phyloP scores from a whole-genome alignment of 2,329 filamentous ascomycete genomes.

The Alternaria gansuensis region DNA sequence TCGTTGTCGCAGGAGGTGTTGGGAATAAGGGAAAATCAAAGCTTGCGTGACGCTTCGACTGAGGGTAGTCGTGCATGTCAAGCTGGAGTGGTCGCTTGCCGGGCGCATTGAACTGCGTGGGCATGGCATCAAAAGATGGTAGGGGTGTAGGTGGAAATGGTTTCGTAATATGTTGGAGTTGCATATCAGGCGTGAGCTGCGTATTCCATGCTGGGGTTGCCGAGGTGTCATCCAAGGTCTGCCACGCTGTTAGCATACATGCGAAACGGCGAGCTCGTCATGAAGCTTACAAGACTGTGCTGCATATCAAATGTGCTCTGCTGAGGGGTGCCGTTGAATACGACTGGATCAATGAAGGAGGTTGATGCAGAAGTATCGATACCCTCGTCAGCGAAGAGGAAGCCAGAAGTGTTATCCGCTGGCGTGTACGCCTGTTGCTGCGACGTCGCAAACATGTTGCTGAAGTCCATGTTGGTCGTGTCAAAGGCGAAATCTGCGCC shows the following conservation, averaged over 20 bases:
- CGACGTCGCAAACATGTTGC: slow-evolving; percentile 37
- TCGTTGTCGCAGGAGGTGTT: slow-evolving; percentile 29
- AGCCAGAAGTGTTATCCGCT: slow-evolving; percentile 44
- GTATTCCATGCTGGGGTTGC: slow-evolving; percentile 38
- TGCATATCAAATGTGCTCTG: slow-evolving; percentile 37
- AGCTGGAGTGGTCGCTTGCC: slow-evolving; percentile 47
- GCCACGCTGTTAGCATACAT: slow-evolving; percentile 18
- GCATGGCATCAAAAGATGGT: slow-evolving; percentile 41
- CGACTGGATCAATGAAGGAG: slow-evolving; percentile 31
- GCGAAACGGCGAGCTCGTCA: background rate
- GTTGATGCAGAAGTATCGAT: slow-evolving; percentile 43
- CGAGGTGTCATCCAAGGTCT: slow-evolving; percentile 49
- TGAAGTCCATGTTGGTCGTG: slow-evolving; percentile 42
- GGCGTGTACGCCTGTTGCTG: slow-evolving; percentile 35
- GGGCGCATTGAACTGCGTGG: slow-evolving; percentile 33
- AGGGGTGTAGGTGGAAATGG: slow-evolving; percentile 39
- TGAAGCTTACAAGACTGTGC: slow-evolving; percentile 42
- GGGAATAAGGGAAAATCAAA: slow-evolving; percentile 37
- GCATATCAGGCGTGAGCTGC: slow-evolving; percentile 34
- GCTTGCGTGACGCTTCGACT: slow-evolving; percentile 46
- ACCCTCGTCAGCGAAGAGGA: slow-evolving; percentile 48
- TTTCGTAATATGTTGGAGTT: slow-evolving; percentile 29
- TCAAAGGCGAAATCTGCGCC: slow-evolving; percentile 47
- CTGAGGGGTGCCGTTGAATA: slow-evolving; percentile 35
- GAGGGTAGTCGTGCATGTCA: slow-evolving; percentile 45